Conservation (phyloP, 2,329 filamentous ascomycete species). For the Colletotrichum liriopes region DNA sequence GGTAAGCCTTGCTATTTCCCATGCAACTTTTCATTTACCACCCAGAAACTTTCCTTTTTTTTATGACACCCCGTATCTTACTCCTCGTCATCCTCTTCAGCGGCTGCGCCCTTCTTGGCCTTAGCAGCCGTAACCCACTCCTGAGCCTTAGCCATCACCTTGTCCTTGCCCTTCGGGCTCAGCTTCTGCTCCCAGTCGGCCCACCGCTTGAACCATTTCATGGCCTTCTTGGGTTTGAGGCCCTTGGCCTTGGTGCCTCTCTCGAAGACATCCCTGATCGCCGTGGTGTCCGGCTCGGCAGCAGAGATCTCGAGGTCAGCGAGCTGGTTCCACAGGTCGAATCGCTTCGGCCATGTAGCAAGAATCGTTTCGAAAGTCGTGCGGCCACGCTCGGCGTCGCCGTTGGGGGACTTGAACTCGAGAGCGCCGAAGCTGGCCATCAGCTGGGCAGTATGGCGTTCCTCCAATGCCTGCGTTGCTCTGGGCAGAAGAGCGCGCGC, state of each 20-base stretch:
- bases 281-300: conserved; percentile 68
- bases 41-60: conserved; percentile 32
- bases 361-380: conserved; percentile 95
- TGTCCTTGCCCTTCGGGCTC: conserved; percentile 71
- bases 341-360: conserved; percentile 87
- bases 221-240: conserved; percentile 86
- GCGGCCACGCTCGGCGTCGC: conserved; percentile 90
- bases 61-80: conserved; percentile 22
- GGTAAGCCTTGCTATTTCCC: conserved; percentile 15
- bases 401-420: conserved; percentile 88
- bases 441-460: conserved; percentile 75
- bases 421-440: conserved; percentile 92
- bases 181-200: conserved; percentile 83
- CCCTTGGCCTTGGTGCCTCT: conserved; percentile 78
- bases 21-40: conserved; percentile 34
- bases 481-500: conserved; percentile 85
- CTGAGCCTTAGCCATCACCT: conserved; percentile 79
- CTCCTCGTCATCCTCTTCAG: conserved; percentile 56
- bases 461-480: conserved; percentile 86
- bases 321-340: conserved; percentile 94
- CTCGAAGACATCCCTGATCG: conserved; percentile 85
- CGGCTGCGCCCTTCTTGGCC: conserved; percentile 60
- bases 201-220: conserved; percentile 94
- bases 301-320: conserved; percentile 85
- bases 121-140: conserved; percentile 75